Conservation (phyloP, 192 early-diverging fungal species). For the Podila clonocystis region DNA sequence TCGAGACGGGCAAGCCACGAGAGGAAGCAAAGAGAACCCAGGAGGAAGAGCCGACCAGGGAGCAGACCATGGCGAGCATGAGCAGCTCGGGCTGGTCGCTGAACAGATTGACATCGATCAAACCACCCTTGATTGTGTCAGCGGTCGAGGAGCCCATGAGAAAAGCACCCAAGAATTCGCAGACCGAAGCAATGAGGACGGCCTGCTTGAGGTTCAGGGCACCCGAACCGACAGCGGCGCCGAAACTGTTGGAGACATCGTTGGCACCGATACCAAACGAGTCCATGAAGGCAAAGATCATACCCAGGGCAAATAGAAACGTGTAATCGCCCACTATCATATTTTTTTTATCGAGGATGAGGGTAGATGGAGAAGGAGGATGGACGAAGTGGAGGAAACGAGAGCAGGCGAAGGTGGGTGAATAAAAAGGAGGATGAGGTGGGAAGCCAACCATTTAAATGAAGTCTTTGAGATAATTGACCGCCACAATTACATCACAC, state of each 20-base stretch:
- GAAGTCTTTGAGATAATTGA: background rate
- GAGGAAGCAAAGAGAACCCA: constrained; percentile 83
- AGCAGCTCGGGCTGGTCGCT: constrained; percentile 71
- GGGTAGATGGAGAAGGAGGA: background rate
- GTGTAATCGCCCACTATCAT: constrained; percentile 57
- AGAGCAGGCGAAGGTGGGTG: background rate
- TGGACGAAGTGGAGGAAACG: background rate
- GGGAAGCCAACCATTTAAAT: background rate
- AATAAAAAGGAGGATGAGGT: background rate
- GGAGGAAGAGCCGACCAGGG: constrained; percentile 75
- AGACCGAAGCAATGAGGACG: constrained; percentile 80
- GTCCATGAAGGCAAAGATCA: constrained; percentile 75
- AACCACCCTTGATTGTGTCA: constrained; percentile 84
- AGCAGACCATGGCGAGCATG: constrained; percentile 88
- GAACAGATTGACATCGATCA: constrained; percentile 70
- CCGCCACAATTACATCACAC: background rate
- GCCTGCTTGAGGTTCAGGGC: constrained; percentile 81
- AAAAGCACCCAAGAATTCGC: constrained; percentile 82
- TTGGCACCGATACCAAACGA: constrained; percentile 88
- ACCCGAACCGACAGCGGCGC: constrained; percentile 83
- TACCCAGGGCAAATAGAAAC: constrained; percentile 77
- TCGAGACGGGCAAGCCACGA: constrained; percentile 79
- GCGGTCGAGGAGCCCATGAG: constrained; percentile 79
- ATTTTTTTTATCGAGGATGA: constrained; percentile 1
- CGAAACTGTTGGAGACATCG: constrained; percentile 90